Conservation (phyloP, 345 rosid species). For the Populus tremula region DNA sequence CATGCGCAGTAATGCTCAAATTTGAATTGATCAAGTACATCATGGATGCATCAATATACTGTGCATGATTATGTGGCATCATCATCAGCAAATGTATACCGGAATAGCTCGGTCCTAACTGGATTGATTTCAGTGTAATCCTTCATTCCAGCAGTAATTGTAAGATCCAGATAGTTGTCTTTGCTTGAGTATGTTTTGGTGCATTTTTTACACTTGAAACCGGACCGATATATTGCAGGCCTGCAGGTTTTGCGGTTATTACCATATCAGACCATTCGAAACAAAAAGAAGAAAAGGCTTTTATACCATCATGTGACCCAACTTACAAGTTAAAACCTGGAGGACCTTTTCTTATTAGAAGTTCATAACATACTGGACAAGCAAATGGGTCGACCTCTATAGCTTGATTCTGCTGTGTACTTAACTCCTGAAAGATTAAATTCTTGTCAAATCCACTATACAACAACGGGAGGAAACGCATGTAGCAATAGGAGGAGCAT, state of each 20-base stretch:
- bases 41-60: background rate
- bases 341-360: constrained; percentile 84
- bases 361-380: constrained; percentile 84
- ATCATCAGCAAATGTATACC: constrained; percentile 42
- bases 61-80: background rate
- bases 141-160: constrained; percentile 67
- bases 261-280: background rate
- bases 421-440: constrained; percentile 36
- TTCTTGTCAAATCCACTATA: constrained; percentile 3
- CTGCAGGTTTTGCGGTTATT: constrained; percentile 38
- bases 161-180: constrained; percentile 74
- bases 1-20: background rate
- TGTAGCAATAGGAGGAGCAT: background rate
- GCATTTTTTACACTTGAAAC: constrained; percentile 80
- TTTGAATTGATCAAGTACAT: background rate
- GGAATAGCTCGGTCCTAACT: constrained; percentile 64
- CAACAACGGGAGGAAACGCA: background rate
- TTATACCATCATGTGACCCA: background rate
- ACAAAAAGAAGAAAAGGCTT: background rate
- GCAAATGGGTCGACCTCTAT: constrained; percentile 33
- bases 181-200: constrained; percentile 81
- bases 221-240: constrained; percentile 80
- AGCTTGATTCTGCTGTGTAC: constrained; percentile 30
- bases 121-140: constrained; percentile 71
- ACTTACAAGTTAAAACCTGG: constrained; percentile 86